Conservation (phyloP, 495 filamentous ascomycete genomes). For the Penicillium antarcticum region DNA sequence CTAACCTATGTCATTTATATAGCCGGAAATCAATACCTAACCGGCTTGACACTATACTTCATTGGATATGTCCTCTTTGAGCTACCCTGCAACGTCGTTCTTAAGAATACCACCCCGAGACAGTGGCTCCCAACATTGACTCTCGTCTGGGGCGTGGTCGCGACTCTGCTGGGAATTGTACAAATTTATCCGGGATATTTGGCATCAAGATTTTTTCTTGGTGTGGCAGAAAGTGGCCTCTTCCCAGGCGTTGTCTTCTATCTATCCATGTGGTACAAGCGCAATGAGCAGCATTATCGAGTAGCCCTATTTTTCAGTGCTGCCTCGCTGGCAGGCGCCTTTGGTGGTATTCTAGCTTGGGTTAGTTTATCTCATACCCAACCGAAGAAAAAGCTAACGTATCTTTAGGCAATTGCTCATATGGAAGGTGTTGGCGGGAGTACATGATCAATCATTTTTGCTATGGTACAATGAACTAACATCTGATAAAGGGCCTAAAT, state of each 20-base stretch:
- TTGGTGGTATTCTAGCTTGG: slow-evolving; percentile 74
- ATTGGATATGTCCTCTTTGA: slow-evolving; percentile 72
- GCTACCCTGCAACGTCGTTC: slow-evolving; percentile 68
- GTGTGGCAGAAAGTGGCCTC: slow-evolving; percentile 50
- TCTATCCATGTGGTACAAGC: slow-evolving; percentile 82
- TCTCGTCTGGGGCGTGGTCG: slow-evolving; percentile 60
- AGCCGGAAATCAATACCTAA: slow-evolving; percentile 69
- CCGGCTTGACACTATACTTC: slow-evolving; percentile 70
- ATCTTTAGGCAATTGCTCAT: slow-evolving; percentile 43
- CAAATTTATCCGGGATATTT: slow-evolving; percentile 65
- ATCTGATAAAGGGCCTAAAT: slow-evolving; percentile 33
- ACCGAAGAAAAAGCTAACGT: background rate
- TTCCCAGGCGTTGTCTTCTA: slow-evolving; percentile 80
- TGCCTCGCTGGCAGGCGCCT: slow-evolving; percentile 72
- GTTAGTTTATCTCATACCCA: slow-evolving; percentile 12
- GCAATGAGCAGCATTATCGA: slow-evolving; percentile 67
- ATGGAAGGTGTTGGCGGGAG: slow-evolving; percentile 57
- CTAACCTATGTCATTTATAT: slow-evolving; percentile 1
- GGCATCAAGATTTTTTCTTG: slow-evolving; percentile 48
- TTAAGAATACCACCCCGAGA: slow-evolving; percentile 67
- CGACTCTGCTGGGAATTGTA: slow-evolving; percentile 67
- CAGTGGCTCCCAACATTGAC: slow-evolving; percentile 58
- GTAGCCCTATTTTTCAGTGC: slow-evolving; percentile 75
- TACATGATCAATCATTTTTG: no score
- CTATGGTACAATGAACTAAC: no score